Percentiles rank a stretch among this genome's conserved stretches.
phyloP scores from a whole-genome alignment of 1,139 yeast genomes.

The Geotrichum citri-aurantii region DNA sequence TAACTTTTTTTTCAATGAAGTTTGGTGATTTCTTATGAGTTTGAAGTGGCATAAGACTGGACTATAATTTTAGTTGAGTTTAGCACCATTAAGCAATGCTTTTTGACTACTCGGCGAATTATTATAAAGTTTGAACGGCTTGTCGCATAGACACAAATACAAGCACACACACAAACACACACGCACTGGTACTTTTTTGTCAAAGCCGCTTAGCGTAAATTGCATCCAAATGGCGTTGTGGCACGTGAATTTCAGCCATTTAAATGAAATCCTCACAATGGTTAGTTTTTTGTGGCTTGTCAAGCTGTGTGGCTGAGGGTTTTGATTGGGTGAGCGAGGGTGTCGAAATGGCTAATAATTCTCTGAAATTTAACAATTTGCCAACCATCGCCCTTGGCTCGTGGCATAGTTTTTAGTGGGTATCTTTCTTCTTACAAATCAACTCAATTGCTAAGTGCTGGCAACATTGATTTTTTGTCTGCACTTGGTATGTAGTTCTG shows the following conservation, averaged over 20 bases:
- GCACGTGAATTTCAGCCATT: neutral
- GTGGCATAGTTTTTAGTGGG: neutral
- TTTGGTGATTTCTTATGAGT: neutral
- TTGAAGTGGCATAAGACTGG: neutral
- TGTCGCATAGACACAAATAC: neutral
- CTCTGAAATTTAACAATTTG: neutral
- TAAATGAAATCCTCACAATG: neutral
- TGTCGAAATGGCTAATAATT: neutral
- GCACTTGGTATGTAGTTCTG: too few species aligned
- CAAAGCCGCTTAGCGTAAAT: neutral
- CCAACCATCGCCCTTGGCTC: neutral
- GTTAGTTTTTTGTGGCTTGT: neutral
- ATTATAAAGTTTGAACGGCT: neutral
- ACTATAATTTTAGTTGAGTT: neutral
- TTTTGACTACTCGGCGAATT: neutral
- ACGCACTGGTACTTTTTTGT: too few species aligned
- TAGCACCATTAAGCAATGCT: neutral
- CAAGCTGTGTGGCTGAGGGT: too few species aligned
- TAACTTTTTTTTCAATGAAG: neutral
- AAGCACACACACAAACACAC: too few species aligned
- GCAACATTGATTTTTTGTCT: too few species aligned
- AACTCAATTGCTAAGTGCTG: neutral
- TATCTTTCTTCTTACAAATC: neutral
- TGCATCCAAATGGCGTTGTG: neutral
- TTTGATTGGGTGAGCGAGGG: too few species aligned